Conservation (phyloP, 2,329 filamentous ascomycete genomes). For the Aspergillus fumigatiaffinis region DNA sequence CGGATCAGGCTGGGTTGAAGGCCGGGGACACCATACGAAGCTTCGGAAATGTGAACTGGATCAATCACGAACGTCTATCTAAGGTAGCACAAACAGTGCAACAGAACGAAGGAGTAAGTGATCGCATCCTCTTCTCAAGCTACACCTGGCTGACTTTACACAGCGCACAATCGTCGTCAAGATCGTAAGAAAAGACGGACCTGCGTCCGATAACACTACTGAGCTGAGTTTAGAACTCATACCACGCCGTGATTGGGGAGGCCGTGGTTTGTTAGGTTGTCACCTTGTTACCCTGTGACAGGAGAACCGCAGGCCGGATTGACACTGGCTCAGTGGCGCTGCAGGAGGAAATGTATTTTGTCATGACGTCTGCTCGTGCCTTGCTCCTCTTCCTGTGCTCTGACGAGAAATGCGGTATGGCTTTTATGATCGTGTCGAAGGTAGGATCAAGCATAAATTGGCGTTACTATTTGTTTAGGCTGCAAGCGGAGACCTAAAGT, state of each 20-base stretch:
- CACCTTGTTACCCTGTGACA: slow-evolving; percentile 75
- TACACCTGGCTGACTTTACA: slow-evolving; percentile 3
- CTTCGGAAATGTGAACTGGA: slow-evolving; percentile 79
- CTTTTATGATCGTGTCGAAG: slow-evolving; percentile 8
- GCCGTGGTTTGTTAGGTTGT: slow-evolving; percentile 82
- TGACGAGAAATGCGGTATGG: slow-evolving; percentile 18
- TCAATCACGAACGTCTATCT: slow-evolving; percentile 79
- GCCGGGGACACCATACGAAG: slow-evolving; percentile 75
- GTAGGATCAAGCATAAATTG: slow-evolving; percentile 2
- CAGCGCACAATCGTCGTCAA: slow-evolving; percentile 70
- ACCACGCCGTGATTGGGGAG: slow-evolving; percentile 81
- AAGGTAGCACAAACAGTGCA: slow-evolving; percentile 88
- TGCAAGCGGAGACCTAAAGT: not conserved
- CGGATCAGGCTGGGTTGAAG: slow-evolving; percentile 74
- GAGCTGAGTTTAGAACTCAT: slow-evolving; percentile 68
- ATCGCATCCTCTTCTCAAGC: not conserved
- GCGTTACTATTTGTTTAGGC: slow-evolving; percentile 7
- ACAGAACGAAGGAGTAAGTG: slow-evolving; percentile 78
- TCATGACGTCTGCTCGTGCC: not conserved
- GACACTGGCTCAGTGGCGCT: not conserved
- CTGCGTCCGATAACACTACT: slow-evolving; percentile 42
- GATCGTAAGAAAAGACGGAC: slow-evolving; percentile 49
- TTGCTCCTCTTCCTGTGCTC: not conserved
- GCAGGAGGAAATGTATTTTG: not conserved
- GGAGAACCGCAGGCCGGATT: not conserved